These are phyloP conservation scores for Allium cepa DNA, from an alignment of 106 monocot genomes.

Conservation along the genomic window DNA sequence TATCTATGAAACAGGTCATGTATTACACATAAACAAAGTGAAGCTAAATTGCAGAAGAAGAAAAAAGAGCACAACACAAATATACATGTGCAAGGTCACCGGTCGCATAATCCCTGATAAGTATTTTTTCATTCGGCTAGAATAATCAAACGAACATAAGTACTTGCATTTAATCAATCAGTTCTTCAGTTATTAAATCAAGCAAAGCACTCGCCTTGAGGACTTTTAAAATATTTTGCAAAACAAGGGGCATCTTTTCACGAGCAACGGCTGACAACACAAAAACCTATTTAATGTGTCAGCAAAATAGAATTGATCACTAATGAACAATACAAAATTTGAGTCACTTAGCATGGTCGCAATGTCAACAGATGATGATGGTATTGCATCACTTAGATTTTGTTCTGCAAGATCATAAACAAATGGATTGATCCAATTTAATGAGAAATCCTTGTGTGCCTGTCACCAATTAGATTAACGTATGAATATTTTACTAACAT, in stretches of 20 bases:
- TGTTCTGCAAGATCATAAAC: conserved; percentile 79
- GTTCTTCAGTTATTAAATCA: too few species aligned
- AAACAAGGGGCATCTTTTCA: conserved; percentile 80
- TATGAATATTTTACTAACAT: too few species aligned
- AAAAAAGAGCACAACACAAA: neutral
- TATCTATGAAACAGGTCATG: too few species aligned
- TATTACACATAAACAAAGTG: too few species aligned
- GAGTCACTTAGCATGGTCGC: conserved; percentile 69
- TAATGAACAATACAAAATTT: too few species aligned
- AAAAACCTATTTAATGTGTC: conserved; percentile 91
- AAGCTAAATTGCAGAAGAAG: neutral
- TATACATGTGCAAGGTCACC: conserved; percentile 97
- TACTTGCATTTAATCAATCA: too few species aligned
- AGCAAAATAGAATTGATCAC: conserved; percentile 16
- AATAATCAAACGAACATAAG: neutral
- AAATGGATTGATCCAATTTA: conserved; percentile 71
- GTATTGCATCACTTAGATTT: conserved; percentile 40
- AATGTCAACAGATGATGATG: conserved; percentile 79
- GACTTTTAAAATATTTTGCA: conserved; percentile 76
- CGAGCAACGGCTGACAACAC: conserved; percentile 92
- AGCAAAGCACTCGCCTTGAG: conserved; percentile 39
- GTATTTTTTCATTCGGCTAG: conserved; percentile 78
- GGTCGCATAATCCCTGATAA: conserved; percentile 89
- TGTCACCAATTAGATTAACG: conserved; percentile 29
- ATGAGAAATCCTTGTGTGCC: conserved; percentile 65